phyloP scores from a whole-genome alignment of 1,139 yeast species.

The Taphrina sp. region DNA sequence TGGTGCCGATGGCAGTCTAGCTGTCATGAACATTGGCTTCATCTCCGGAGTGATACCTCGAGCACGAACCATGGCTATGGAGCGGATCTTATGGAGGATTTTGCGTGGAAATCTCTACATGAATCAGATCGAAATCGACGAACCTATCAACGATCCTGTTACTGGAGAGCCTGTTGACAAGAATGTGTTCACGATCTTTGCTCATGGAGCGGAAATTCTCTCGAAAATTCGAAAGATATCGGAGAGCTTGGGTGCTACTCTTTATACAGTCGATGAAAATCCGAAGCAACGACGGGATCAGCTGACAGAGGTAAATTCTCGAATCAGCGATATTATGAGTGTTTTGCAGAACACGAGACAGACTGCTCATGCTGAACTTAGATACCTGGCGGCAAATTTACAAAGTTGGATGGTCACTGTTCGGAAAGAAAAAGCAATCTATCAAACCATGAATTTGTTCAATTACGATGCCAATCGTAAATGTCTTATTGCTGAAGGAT shows the following conservation, averaged over 20 bases:
- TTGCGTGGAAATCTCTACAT: slow-evolving; percentile 85
- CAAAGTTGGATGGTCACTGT: slow-evolving; percentile 65
- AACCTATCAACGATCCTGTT: slow-evolving; percentile 55
- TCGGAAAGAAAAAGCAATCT: slow-evolving; percentile 70
- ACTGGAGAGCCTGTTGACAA: slow-evolving; percentile 56
- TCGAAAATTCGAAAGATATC: slow-evolving; percentile 70
- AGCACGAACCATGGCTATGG: slow-evolving; percentile 65
- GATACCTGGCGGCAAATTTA: slow-evolving; percentile 71
- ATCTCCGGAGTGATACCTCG: slow-evolving; percentile 83
- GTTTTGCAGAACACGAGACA: slow-evolving; percentile 70
- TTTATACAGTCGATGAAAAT: slow-evolving; percentile 67
- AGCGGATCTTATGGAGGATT: slow-evolving; percentile 88
- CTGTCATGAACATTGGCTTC: slow-evolving; percentile 52
- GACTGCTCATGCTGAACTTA: slow-evolving; percentile 70
- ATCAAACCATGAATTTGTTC: slow-evolving; percentile 72
- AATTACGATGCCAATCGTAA: slow-evolving; percentile 82
- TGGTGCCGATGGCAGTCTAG: slow-evolving; percentile 37
- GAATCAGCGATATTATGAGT: slow-evolving; percentile 61
- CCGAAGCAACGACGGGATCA: slow-evolving; percentile 58
- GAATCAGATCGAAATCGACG: slow-evolving; percentile 64
- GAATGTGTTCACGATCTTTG: slow-evolving; percentile 76
- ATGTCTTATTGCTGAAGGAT: slow-evolving; percentile 94
- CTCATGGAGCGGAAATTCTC: slow-evolving; percentile 77
- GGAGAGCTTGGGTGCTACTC: slow-evolving; percentile 76
- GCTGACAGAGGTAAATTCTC: slow-evolving; percentile 57